These are phyloP conservation scores for Neopestalotiopsis clavispora DNA, from an alignment of 2,329 filamentous ascomycete species.

Conservation along the genomic window DNA sequence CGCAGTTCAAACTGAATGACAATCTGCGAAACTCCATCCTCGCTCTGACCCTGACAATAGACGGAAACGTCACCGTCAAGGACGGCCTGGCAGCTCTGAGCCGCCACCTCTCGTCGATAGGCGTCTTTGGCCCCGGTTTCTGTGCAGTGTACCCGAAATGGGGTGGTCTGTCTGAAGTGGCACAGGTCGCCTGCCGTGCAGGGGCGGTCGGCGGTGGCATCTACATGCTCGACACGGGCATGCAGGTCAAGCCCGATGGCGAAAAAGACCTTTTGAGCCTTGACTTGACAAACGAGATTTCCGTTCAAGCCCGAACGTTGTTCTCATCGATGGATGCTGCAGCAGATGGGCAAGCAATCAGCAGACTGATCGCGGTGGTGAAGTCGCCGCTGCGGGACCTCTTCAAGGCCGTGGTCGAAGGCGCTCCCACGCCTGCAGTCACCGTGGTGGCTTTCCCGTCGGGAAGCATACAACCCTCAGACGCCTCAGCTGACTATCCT, in stretches of 20 bases:
- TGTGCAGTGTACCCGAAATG: conserved; percentile 91
- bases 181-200: conserved; percentile 89
- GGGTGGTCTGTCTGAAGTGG: conserved; percentile 86
- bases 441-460: conserved; percentile 71
- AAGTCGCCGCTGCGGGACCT: conserved; percentile 67
- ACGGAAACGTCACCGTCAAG: conserved; percentile 62
- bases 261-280: conserved; percentile 44
- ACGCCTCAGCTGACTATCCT: conserved; percentile 46
- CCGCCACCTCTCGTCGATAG: conserved; percentile 84
- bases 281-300: conserved; percentile 61
- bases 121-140: conserved; percentile 86
- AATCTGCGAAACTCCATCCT: conserved; percentile 66
- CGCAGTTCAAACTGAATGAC: conserved; percentile 70
- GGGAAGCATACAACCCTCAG: conserved; percentile 45
- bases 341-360: conserved; percentile 44
- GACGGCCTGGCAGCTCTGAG: conserved; percentile 76
- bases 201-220: conserved; percentile 88
- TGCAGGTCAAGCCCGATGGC: conserved; percentile 45
- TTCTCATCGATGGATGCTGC: conserved; percentile 47
- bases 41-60: conserved; percentile 76
- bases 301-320: conserved; percentile 59
- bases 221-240: conserved; percentile 81
- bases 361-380: conserved; percentile 71
- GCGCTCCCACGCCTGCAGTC: conserved; percentile 75
- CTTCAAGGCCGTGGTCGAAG: conserved; percentile 76